phyloP scores from a whole-genome alignment of 2,329 filamentous ascomycete species.

The Fusarium multiceps region DNA sequence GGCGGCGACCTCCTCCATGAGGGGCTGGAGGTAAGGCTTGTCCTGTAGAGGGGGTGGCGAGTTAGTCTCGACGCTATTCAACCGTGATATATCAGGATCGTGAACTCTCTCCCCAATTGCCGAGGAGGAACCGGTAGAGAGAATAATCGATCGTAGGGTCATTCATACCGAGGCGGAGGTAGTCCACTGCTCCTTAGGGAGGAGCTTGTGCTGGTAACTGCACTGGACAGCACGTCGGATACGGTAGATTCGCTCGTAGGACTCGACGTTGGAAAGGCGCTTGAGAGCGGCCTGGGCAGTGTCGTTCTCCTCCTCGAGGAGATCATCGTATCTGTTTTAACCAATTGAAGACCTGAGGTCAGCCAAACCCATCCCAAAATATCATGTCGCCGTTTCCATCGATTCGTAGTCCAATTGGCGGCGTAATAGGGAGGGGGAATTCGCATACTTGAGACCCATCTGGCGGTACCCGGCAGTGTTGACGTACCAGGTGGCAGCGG shows the following conservation, averaged over 20 bases:
- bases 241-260: constrained; percentile 97
- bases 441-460: constrained; percentile 84
- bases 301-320: constrained; percentile 93
- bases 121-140: constrained; percentile 24
- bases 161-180: constrained; percentile 63
- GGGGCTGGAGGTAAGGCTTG: constrained; percentile 63
- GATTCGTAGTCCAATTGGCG: constrained; percentile 36
- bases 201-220: constrained; percentile 71
- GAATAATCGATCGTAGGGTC: neutral
- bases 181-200: constrained; percentile 71
- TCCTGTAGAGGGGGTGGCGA: constrained; percentile 53
- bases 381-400: constrained; percentile 5
- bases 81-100: constrained; percentile 26
- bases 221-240: constrained; percentile 92
- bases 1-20: constrained; percentile 64
- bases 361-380: constrained; percentile 31
- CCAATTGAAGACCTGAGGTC: constrained; percentile 34
- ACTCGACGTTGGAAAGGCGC: constrained; percentile 88
- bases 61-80: constrained; percentile 31
- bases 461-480: constrained; percentile 92
- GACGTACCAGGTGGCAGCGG: constrained; percentile 88
- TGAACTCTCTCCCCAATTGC: constrained; percentile 32
- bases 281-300: constrained; percentile 87
- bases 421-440: constrained; percentile 11
- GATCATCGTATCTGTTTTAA: constrained; percentile 82